Conservation (phyloP, 768 basidiomycete genomes). For the Amanita phalloides region DNA sequence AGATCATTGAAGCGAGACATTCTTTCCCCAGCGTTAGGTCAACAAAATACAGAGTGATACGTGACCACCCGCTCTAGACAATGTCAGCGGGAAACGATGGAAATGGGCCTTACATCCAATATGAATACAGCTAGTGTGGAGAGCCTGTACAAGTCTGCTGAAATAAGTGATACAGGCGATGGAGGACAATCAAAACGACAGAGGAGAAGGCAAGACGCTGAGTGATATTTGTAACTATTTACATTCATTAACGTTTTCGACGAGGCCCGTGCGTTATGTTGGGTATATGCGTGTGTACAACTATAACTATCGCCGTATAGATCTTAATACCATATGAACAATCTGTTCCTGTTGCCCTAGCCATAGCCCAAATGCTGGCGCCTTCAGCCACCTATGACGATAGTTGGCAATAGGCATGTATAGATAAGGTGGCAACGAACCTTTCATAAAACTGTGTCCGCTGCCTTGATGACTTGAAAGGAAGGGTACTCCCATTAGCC, state of each 20-base stretch:
- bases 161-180: conserved; percentile 12
- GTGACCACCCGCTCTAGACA: conserved; percentile 7
- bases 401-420: neutral
- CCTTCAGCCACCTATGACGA: conserved; percentile 47
- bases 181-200: conserved; percentile 10
- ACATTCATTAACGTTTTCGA: neutral
- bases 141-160: conserved; percentile 14
- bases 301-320: neutral
- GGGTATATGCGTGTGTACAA: neutral
- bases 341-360: conserved; percentile 66
- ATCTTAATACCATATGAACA: conserved; percentile 42
- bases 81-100: conserved; percentile 12
- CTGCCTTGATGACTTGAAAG: conserved; percentile 59
- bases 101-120: conserved; percentile 15
- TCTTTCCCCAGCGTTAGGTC: conserved; percentile 4
- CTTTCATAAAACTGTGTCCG: conserved; percentile 67
- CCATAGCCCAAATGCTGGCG: conserved; percentile 74
- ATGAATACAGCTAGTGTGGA: conserved; percentile 10
- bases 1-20: conserved; percentile 5
- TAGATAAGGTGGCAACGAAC: conserved; percentile 6
- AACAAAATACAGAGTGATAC: neutral
- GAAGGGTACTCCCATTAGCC: conserved; percentile 55
- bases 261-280: conserved; percentile 9
- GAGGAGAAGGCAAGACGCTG: conserved; percentile 1
- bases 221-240: conserved; percentile 10